Evolutionary conservation across 1,139 yeast species (phyloP).

Genomic region (Candida dubliniensis): DNA sequence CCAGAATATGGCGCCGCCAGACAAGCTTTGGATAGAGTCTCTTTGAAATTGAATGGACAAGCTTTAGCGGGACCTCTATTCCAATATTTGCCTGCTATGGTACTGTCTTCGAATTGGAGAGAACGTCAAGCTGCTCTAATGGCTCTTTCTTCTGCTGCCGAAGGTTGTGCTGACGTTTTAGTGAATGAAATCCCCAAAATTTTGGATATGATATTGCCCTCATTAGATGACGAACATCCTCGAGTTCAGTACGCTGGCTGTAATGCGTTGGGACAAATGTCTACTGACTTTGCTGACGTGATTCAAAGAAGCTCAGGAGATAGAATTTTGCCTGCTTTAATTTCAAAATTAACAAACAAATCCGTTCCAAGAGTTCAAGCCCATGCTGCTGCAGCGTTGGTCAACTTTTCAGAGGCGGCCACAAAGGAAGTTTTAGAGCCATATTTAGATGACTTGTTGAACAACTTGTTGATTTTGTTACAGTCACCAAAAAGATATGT

Average conservation of each 20-base stretch:
- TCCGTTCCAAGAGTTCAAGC: slow-evolving; percentile 92
- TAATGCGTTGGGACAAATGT: slow-evolving; percentile 94
- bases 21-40: slow-evolving; percentile 86
- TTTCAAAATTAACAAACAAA: slow-evolving; percentile 68
- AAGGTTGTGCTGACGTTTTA: slow-evolving; percentile 91
- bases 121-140: slow-evolving; percentile 95
- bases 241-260: slow-evolving; percentile 97
- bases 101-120: slow-evolving; percentile 77
- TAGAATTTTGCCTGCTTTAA: slow-evolving; percentile 81
- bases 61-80: slow-evolving; percentile 82
- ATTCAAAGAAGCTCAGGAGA: slow-evolving; percentile 82
- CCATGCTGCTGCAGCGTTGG: slow-evolving; percentile 98
- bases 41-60: slow-evolving; percentile 81
- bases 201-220: slow-evolving; percentile 80
- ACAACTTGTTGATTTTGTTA: slow-evolving; percentile 70
- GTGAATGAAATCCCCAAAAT: slow-evolving; percentile 79
- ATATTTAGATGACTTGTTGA: slow-evolving; percentile 75
- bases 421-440: slow-evolving; percentile 86
- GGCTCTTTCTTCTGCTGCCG: slow-evolving; percentile 97
- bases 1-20: slow-evolving; percentile 89
- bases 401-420: slow-evolving; percentile 92
- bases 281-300: slow-evolving; percentile 93
- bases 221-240: slow-evolving; percentile 79
- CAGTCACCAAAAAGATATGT: slow-evolving; percentile 89
- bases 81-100: slow-evolving; percentile 82